Conservation (phyloP, 306 rosid genomes). For the Psophocarpus tetragonolobus region DNA sequence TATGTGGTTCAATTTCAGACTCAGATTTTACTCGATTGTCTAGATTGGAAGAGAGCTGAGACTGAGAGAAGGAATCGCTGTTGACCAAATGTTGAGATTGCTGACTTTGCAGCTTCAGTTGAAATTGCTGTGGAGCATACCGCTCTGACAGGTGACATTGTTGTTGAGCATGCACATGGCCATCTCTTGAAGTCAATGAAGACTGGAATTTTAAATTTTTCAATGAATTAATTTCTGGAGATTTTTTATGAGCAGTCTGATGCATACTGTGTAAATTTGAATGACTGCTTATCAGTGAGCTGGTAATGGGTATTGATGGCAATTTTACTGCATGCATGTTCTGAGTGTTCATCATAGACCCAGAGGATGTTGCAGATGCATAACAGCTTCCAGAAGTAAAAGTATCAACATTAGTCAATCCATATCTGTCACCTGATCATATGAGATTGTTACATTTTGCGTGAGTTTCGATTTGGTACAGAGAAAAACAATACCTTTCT, state of each 20-base stretch:
- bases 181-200: constrained; percentile 65
- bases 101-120: constrained; percentile 56
- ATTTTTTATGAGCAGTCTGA: constrained; percentile 63
- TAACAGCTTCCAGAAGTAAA: constrained; percentile 73
- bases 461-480: background rate
- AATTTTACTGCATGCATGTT: constrained; percentile 60
- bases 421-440: constrained; percentile 83
- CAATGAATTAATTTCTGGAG: constrained; percentile 62
- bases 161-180: constrained; percentile 60
- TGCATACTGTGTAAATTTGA: constrained; percentile 65
- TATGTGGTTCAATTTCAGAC: constrained; percentile 64
- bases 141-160: constrained; percentile 80
- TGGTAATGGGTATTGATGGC: constrained; percentile 64
- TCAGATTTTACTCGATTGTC: constrained; percentile 69
- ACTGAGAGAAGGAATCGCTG: constrained; percentile 61
- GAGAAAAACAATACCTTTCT: background rate
- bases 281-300: constrained; percentile 59
- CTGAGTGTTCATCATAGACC: constrained; percentile 75
- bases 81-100: constrained; percentile 62
- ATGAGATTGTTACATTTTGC: constrained; percentile 25
- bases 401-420: constrained; percentile 64
- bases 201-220: constrained; percentile 80
- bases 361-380: constrained; percentile 64
- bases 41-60: constrained; percentile 60
- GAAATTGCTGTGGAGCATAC: constrained; percentile 59